These are phyloP conservation scores for Leccinum fibrillosum DNA, from an alignment of 768 basidiomycete species.

Conservation along the genomic window DNA sequence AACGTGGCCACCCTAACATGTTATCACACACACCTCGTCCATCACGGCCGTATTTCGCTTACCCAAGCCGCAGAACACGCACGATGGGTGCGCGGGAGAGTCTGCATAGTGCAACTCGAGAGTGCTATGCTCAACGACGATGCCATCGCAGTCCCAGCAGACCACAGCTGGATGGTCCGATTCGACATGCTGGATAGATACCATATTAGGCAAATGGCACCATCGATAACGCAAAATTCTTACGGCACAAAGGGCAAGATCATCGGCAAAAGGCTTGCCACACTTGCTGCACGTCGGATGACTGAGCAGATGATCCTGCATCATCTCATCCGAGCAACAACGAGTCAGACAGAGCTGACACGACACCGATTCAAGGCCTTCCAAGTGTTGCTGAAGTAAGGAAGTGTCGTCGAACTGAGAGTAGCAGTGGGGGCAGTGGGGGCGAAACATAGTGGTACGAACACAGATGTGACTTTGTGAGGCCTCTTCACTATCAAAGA, in stretches of 20 bases:
- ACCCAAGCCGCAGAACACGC: constrained; percentile 17
- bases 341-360: constrained; percentile 20
- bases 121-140: constrained; percentile 17
- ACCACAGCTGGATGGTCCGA: constrained; percentile 23
- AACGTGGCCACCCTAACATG: background rate
- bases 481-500: constrained; percentile 12
- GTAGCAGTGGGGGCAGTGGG: constrained; percentile 23
- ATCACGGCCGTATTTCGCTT: constrained; percentile 13
- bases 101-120: constrained; percentile 24
- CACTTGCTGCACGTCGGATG: constrained; percentile 27
- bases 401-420: constrained; percentile 19
- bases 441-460: constrained; percentile 7
- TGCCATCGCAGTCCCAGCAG: constrained; percentile 30
- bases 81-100: constrained; percentile 21
- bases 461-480: constrained; percentile 16
- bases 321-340: constrained; percentile 24
- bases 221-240: background rate
- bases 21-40: constrained; percentile 18
- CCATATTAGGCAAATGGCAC: background rate
- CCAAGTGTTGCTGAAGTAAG: constrained; percentile 18
- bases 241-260: constrained; percentile 20
- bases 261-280: constrained; percentile 14
- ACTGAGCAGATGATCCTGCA: constrained; percentile 23
- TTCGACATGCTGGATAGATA: constrained; percentile 20
- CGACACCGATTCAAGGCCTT: constrained; percentile 8